Base-by-base conservation (phyloP, 2,329 filamentous ascomycete species). In the Pseudohalonectria lignicola region DNA sequence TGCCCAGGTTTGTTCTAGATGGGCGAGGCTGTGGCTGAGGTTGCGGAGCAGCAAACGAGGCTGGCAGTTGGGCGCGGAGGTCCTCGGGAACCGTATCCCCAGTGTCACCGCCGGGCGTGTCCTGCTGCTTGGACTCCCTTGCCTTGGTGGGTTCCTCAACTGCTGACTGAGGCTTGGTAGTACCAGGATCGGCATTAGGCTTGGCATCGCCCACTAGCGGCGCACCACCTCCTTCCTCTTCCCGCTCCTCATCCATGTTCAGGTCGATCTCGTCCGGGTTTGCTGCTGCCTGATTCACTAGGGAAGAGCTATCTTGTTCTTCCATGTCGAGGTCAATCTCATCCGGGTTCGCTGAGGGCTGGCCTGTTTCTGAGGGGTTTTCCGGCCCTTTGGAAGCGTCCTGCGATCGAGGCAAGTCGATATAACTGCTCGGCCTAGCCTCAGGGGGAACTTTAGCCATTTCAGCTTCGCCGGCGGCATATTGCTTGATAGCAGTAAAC, bases 31-130 rank as follows among this genome's bases (percentile, higher is more conserved):
- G n/a, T 28, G 56, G 54, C 12, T 51, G 56, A 31, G 47, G 50
- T 35, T 43, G 49, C 15, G 54, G 62, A 31, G 51, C 67, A 33
- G 71, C 61, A 54, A 94, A 94, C 1, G 83, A 81, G 18, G 79
- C 80, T 2, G 86, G 87, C 2, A 94, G 69, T 42, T 86, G 78
- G 18, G 75, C 76, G 33, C 85, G 76, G 23, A 93, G 52, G 33
- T 79, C 73, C 17, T 81, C 69, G 2, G 80, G 57, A n/a, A n/a
- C n/a, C n/a, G n/a, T n/a, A n/a, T n/a, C n/a, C n/a, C n/a, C n/a
- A n/a, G n/a, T n/a, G n/a, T n/a, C n/a, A n/a, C n/a, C n/a, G n/a
- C n/a, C n/a, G n/a, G n/a, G n/a, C n/a, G n/a, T n/a, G n/a, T n/a
- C n/a, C 43, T 19, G 8, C 40, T 11, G 40, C 41, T 32, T 45